Evolutionary conservation across 257 asterid species (phyloP), one percentile per base, ranked within the genome.

Genomic region (Marsdenia floribunda): DNA sequence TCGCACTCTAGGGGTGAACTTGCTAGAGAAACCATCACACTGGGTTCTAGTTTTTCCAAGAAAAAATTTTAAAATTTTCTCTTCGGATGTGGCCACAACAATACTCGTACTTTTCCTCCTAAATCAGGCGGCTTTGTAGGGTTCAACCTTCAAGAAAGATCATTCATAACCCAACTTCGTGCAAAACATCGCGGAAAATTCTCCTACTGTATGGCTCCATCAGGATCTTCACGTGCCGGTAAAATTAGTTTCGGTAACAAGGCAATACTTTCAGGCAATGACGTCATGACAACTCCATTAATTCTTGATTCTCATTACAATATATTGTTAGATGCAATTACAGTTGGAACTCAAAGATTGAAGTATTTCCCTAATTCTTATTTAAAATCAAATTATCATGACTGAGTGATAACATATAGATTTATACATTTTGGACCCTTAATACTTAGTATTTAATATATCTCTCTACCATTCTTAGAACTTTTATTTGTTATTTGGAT

Each of bases 131-230:
- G 57, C 0, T 73, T 87, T 3, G 73, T 83, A 5, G 89, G 89
- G 13, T 76, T 87, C 35, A 84, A 87, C 15, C 74, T 73, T 42
- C 82, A 83, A 42, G 37, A 73, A 21, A n/a, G 16, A 35, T 85
- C 86, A 0, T 76, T 87, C 11, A 38, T 85, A 13, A 69, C 53
- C 2, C 89, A 85, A 54, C 11, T 87, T 26, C 67, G 79, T 10
- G 5, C 77, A 4, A 14, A 46, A 7, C 61, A 74, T 26, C 49
- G 19, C 6, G 81, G 83, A 6, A 85, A 64, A 26, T 87, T 84
- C 66, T 81, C 91, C 0, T 78, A 80, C 40, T 87, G 88, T 67
- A 77, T 85, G 74, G 81, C 80, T 19, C 71, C 86, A 3, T 1
- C 46, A 0, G 22, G 5, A 18, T 52, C 57, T 26, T 0, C 66